phyloP scores from a whole-genome alignment of 768 basidiomycete species.

The Mycena haematopus region DNA sequence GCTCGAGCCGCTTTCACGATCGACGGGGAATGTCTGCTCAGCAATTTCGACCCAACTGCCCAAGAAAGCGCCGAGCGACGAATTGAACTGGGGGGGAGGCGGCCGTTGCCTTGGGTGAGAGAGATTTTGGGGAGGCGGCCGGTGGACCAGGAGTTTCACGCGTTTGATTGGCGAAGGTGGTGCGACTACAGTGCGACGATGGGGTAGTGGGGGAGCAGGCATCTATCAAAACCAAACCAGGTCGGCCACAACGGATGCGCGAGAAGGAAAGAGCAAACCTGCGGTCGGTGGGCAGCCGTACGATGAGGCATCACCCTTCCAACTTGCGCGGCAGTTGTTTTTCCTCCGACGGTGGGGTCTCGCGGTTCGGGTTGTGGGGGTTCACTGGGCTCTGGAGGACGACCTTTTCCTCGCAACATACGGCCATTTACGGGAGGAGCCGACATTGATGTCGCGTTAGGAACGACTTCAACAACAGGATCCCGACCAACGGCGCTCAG shows the following conservation, averaged over 20 bases:
- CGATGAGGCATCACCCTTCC: constrained; percentile 26
- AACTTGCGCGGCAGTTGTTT: background rate
- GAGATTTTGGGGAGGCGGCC: constrained; percentile 57
- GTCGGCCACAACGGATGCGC: no score
- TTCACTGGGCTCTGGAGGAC: background rate
- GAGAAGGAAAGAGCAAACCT: background rate
- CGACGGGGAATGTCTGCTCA: no score
- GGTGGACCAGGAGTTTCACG: constrained; percentile 70
- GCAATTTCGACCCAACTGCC: constrained; percentile 63
- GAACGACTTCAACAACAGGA: background rate
- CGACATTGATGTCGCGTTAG: constrained; percentile 3
- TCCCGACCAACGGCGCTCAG: background rate
- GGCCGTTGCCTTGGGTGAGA: constrained; percentile 77
- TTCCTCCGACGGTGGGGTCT: constrained; percentile 6
- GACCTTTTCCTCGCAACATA: constrained; percentile 3
- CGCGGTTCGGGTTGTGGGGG: constrained; percentile 1
- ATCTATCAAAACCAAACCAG: no score
- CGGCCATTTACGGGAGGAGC: constrained; percentile 26
- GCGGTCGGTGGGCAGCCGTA: constrained; percentile 11
- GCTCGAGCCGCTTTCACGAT: no score
- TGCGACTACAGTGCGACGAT: constrained; percentile 6
- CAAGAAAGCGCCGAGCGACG: constrained; percentile 63
- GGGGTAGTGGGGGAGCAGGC: background rate
- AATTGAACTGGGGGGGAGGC: constrained; percentile 52
- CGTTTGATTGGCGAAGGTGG: constrained; percentile 58